These are phyloP conservation scores for Epichloe scottii DNA, from an alignment of 2,329 filamentous ascomycete species.

Conservation along the genomic window DNA sequence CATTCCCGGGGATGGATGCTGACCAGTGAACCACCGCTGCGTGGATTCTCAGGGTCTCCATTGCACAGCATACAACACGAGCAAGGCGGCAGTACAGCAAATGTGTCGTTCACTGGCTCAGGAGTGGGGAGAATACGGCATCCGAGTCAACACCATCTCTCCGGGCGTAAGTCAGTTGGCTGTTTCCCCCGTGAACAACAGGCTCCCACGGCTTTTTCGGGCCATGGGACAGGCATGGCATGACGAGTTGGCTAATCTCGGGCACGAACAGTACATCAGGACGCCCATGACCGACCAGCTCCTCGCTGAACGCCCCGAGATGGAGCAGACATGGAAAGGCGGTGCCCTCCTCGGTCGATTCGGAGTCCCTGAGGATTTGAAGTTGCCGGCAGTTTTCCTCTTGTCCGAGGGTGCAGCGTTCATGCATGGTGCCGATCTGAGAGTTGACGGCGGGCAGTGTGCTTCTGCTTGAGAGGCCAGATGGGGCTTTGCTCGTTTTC, in stretches of 20 bases:
- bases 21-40: too few species aligned
- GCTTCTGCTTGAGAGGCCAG: conserved; percentile 1
- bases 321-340: conserved; percentile 55
- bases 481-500: background rate
- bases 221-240: too few species aligned
- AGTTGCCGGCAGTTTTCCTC: conserved; percentile 60
- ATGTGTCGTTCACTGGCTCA: conserved; percentile 45
- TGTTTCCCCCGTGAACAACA: conserved; percentile 53
- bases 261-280: too few species aligned
- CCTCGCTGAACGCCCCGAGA: conserved; percentile 64
- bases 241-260: too few species aligned
- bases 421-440: conserved; percentile 62
- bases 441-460: conserved; percentile 59
- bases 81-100: conserved; percentile 49
- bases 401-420: conserved; percentile 58
- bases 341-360: conserved; percentile 74
- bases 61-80: conserved; percentile 51
- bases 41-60: conserved; percentile 37
- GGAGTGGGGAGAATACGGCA: conserved; percentile 50
- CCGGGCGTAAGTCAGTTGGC: conserved; percentile 32
- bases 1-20: too few species aligned
- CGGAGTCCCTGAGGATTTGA: conserved; percentile 56
- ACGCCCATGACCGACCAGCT: too few species aligned
- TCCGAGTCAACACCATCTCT: conserved; percentile 54
- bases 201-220: too few species aligned